Evolutionary conservation across 2,329 filamentous ascomycete genomes (phyloP), one percentile per base, ranked within the genome.

Genomic region (Byssochlamys sp.): DNA sequence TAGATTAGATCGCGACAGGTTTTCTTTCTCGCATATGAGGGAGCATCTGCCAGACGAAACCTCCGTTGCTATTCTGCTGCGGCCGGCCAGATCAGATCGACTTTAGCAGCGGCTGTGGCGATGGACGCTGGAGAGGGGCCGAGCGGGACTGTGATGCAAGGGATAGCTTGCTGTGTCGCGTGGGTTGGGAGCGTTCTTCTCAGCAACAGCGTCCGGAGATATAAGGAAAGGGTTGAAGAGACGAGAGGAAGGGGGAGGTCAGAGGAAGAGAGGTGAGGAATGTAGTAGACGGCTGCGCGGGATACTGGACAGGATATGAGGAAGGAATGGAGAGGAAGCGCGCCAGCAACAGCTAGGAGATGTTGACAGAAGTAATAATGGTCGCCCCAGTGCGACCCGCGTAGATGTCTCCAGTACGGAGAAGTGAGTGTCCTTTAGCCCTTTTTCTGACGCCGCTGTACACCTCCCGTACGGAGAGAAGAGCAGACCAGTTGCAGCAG

Each of bases 1-100:
- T 61, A 67, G 64, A 64, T 67, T 64, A 66, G 64, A 68, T 66
- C 63, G 58, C 57, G 61, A 59, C 59, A 58, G 58, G 55, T 31
- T 31, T 19, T 19, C 59, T 58, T 61, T 61, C 59, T 56, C 61
- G 55, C 59, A 48, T 48, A 48, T 11, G 39, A 26, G 48, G 19
- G 19, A 51, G 26, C 19, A 51, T 51, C 48, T 51, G 48, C 19
- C 48, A 51, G 48, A 11, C 48, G 26, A 51, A 31, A 31, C 29
- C 11, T 29, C 5, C 29, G 29, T 31, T 31, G 29, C 29, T 31
- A 31, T 31, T 31, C 29, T 31, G 29, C 29, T 31, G 29, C 29
- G 29, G 29, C 29, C 29, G 29, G 5, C 11, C 4, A 31, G 58
- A 58, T 61, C 59, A 53, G 57, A 62, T 61, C 49, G 54, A 63